Evolutionary conservation across 495 filamentous ascomycete genomes (phyloP), one percentile per base, ranked within the genome.

Genomic region (Cercophora scortea): DNA sequence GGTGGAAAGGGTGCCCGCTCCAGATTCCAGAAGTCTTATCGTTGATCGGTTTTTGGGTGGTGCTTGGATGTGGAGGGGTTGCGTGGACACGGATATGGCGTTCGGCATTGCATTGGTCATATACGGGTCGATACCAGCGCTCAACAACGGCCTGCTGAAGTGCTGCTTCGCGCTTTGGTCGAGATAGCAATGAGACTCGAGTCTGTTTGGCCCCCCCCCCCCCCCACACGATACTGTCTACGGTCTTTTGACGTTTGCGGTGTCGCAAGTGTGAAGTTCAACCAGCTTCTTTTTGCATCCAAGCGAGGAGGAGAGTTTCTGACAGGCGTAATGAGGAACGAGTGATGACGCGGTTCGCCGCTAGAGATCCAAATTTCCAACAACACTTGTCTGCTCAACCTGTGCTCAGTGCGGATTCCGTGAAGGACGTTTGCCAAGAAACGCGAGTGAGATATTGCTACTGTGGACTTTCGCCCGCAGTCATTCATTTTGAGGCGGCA

Each of bases 1-100:
- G 84, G 82, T 67, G 85, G 88, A 80, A 89, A 86, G 60, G 93
- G 93, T 82, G 93, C 93, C 62, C 87, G 93, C 65, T 79, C 93
- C 66, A 84, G 90, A 68, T 98, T 91, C 89, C 93, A 98, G 80
- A 98, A 83, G 72, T 83, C 80, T 59, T 83, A 83, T 71, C 80
- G 80, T 82, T 83, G 78, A 81, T 60, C 54, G 57, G 50, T 51
- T 50, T 55, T 52, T 56, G 25, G 25, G 25, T 54, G 55, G 53
- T 61, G 62, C 57, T 60, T 58, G 64, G 64, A 61, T 58, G 65
- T 57, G 64, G 62, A 67, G 52, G 25, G 25, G 25, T 25, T 25
- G 25, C 25, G 25, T 25, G 25, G 25, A 25, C 25, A 25, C 25
- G 25, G 25, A 25, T 25, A 25, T 25, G 64, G 64, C 64, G 64